phyloP scores from a whole-genome alignment of 164 flowering plant genomes.

The Euptelea pleiosperma region DNA sequence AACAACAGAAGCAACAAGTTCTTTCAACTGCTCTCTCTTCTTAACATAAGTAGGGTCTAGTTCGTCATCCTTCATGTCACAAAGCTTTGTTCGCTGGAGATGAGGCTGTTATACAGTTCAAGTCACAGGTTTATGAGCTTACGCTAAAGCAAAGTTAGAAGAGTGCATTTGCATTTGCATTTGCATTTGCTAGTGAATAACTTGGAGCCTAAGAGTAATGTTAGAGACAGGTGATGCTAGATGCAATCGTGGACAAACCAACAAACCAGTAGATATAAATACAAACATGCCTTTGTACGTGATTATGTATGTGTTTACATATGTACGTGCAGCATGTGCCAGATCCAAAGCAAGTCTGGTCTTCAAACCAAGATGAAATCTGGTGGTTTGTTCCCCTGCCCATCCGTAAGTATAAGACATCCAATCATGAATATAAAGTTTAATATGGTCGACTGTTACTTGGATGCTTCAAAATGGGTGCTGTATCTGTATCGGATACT shows the following conservation, averaged over 20 bases:
- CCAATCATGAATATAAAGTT: too few species aligned
- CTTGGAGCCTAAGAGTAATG: neutral
- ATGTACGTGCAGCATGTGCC: too few species aligned
- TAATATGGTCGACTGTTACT: too few species aligned
- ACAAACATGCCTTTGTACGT: too few species aligned
- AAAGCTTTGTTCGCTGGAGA: slow-evolving; percentile 93
- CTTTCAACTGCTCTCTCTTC: slow-evolving; percentile 76
- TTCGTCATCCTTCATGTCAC: slow-evolving; percentile 89
- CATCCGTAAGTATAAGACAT: too few species aligned
- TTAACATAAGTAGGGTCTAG: slow-evolving; percentile 81
- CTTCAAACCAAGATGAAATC: too few species aligned
- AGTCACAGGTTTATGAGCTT: slow-evolving; percentile 9
- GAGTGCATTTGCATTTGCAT: neutral
- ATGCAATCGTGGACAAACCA: neutral
- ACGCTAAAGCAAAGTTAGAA: neutral
- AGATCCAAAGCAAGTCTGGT: too few species aligned
- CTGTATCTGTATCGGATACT: too few species aligned
- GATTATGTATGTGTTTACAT: too few species aligned
- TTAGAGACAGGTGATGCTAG: too few species aligned
- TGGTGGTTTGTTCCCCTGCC: too few species aligned
- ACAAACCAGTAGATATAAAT: neutral
- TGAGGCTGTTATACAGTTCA: slow-evolving; percentile 72
- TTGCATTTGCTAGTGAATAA: neutral
- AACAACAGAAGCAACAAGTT: slow-evolving; percentile 64
- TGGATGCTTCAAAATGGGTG: too few species aligned